Conservation (phyloP, 805 yeast genomes). For the Lipomyces oligophaga region DNA sequence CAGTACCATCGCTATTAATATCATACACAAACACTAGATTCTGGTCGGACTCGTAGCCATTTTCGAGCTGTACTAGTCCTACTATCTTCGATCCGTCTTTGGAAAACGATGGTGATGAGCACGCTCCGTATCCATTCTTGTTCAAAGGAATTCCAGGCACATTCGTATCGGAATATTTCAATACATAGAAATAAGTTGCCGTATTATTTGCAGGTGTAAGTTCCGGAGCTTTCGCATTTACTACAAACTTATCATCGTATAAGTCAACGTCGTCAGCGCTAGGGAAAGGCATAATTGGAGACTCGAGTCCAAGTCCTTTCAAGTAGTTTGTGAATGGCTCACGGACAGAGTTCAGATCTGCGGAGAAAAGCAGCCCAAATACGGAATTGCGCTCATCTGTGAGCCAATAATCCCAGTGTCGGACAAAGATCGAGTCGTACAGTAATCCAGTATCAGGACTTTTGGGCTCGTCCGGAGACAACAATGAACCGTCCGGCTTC, state of each 20-base stretch:
- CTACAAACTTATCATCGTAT: conserved; percentile 21
- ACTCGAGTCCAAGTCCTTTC: conserved; percentile 18
- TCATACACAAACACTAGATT: conserved; percentile 27
- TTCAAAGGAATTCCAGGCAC: conserved; percentile 13
- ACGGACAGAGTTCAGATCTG: conserved; percentile 8
- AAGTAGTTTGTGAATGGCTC: conserved; percentile 23
- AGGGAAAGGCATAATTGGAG: conserved; percentile 29
- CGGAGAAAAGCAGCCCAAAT: conserved; percentile 23
- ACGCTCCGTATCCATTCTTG: conserved; percentile 28
- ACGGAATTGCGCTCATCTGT: conserved; percentile 23
- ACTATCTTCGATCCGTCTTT: conserved; percentile 30
- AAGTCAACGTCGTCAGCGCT: conserved; percentile 26
- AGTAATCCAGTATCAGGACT: conserved; percentile 17
- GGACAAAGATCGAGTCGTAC: conserved; percentile 28
- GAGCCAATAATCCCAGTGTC: conserved; percentile 34
- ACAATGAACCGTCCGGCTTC: conserved; percentile 18
- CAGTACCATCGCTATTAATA: conserved; percentile 13
- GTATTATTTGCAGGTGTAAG: conserved; percentile 31
- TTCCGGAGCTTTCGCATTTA: conserved; percentile 31
- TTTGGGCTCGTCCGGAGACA: conserved; percentile 26
- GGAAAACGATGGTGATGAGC: conserved; percentile 30
- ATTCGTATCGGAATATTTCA: conserved; percentile 17
- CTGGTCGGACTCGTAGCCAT: conserved; percentile 32
- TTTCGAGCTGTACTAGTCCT: conserved; percentile 26
- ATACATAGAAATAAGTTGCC: conserved; percentile 30